Evolutionary conservation across 176 grass and related monocot species (phyloP), one percentile per base, ranked within the genome.

Genomic region (Cenchrus purpureus): DNA sequence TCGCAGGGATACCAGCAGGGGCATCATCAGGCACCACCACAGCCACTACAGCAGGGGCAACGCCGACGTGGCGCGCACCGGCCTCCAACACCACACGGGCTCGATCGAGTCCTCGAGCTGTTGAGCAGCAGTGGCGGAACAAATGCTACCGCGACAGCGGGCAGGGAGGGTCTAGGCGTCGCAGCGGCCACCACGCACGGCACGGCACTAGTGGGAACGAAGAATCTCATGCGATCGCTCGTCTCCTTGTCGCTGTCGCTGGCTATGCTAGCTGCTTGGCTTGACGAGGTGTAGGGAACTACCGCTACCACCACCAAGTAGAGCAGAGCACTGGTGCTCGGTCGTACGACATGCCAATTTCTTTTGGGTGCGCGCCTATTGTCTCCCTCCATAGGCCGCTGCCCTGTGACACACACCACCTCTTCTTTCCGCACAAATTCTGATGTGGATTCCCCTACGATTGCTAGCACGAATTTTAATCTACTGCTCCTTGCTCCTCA

Each of bases 391-490:
- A 82, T 71, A 71, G 20, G 17, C 8, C 8, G 37, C 45, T 46
- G 37, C 45, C 8, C 45, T 46, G 56, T 58, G 60, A 5, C 19
- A 70, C 0, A 5, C 19, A 70, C 0, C 37, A 40, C 37, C 37
- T 40, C 14, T 32, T 45, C 7, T 68, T 76, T 63, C 14, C 15
- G 78, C 83, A 86, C 72, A 50, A 71, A 82, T 90, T 86, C 13
- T 86, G 50, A 86, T 72, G 73, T 50, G 8, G 88, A 89, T 86
- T 77, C 71, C 65, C 65, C 72, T 63, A 62, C 15, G 28, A 46
- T 4, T 44, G 11, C 69, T 25, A 52, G n/a, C 20, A 52, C 7
- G 1, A 59, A 74, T 31, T 67, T 31, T 67, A 65, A 61, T 60
- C 34, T 68, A 14, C 20, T 68, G 45, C 45, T 8, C 45, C 45